Evolutionary conservation across 352 stramenopile species (phyloP).

Genomic region (Globisporangium rhizosaccharum): DNA sequence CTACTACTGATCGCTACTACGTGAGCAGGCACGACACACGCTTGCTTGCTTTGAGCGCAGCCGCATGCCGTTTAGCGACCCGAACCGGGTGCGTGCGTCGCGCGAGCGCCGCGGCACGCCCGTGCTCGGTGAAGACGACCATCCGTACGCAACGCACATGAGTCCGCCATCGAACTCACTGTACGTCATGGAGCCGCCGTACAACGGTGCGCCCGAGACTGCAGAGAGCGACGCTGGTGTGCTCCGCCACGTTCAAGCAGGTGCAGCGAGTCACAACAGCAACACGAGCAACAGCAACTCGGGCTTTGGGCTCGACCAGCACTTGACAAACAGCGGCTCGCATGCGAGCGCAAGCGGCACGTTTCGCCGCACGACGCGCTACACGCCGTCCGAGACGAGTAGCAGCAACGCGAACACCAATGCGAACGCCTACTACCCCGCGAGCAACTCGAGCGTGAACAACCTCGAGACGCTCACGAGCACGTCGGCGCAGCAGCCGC

Average conservation of each 20-base stretch:
- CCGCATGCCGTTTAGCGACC: slow-evolving; percentile 9
- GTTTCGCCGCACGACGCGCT: slow-evolving; percentile 19
- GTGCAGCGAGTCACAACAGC: neutral
- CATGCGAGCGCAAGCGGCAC: neutral
- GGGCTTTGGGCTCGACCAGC: slow-evolving; percentile 16
- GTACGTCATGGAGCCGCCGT: slow-evolving; percentile 71
- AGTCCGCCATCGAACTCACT: slow-evolving; percentile 40
- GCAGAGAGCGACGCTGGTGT: slow-evolving; percentile 13
- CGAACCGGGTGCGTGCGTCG: slow-evolving; percentile 17
- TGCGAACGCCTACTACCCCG: slow-evolving; percentile 20
- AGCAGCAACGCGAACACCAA: slow-evolving; percentile 14
- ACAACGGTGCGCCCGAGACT: slow-evolving; percentile 19
- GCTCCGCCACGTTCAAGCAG: slow-evolving; percentile 4
- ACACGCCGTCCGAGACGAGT: slow-evolving; percentile 11
- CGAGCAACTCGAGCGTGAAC: slow-evolving; percentile 18
- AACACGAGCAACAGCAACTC: neutral
- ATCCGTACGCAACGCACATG: slow-evolving; percentile 51
- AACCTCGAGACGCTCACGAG: slow-evolving; percentile 26
- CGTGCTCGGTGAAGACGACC: slow-evolving; percentile 53
- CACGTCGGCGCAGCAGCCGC: slow-evolving; percentile 54
- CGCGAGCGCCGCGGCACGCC: slow-evolving; percentile 55
- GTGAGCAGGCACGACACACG: too few species aligned
- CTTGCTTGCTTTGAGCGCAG: too few species aligned
- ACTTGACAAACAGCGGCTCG: slow-evolving; percentile 16
- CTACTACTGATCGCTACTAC: too few species aligned